Evolutionary conservation across 2,329 filamentous ascomycete species (phyloP), one percentile per base, ranked within the genome.

Genomic region (Fusarium equiseti): DNA sequence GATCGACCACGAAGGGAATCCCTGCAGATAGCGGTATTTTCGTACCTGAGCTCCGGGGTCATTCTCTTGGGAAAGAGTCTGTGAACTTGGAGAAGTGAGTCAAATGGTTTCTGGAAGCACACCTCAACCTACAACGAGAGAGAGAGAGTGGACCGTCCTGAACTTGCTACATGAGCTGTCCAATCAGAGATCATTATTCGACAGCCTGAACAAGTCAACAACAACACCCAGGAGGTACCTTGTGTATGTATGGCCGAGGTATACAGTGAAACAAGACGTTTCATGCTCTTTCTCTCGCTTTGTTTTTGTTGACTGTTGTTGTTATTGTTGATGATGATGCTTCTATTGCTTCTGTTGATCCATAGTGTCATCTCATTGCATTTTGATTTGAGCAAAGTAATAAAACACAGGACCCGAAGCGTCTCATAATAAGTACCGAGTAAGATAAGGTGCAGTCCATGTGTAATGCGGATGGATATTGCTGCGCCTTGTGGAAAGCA

Each of bases 61-160:
- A 16, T 38, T 51, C 22, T 26, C 22, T 51, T n/a, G 31, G 22
- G 31, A 26, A 51, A 26, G 35, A 38, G n/a, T n/a, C 18, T 42
- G 26, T 27, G 32, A 38, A 52, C 32, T 42, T 43, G 59, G 49
- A 58, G 38, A 46, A 56, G 56, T 61, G 55, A 61, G 54, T 56
- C 43, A 55, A 62, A 63, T 53, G 44, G 71, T 68, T 75, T 75
- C 71, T 75, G 73, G 73, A 75, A 75, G 71, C 65, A 75, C 73
- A 60, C 73, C 73, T 74, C 67, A 50, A 59, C 52, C 35, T 38
- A 38, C 35, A 38, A 10, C 10, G 18, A 38, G 8, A 51, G 32
- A 42, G 24, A 27, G 27, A 67, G 53, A 49, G 54, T 57, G 50
- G 70, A 55, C 61, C 67, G 57, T 63, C 71, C 27, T 35, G 31